These are phyloP conservation scores for Ligustrum vulgare DNA, from an alignment of 257 asterid species.

Conservation along the genomic window DNA sequence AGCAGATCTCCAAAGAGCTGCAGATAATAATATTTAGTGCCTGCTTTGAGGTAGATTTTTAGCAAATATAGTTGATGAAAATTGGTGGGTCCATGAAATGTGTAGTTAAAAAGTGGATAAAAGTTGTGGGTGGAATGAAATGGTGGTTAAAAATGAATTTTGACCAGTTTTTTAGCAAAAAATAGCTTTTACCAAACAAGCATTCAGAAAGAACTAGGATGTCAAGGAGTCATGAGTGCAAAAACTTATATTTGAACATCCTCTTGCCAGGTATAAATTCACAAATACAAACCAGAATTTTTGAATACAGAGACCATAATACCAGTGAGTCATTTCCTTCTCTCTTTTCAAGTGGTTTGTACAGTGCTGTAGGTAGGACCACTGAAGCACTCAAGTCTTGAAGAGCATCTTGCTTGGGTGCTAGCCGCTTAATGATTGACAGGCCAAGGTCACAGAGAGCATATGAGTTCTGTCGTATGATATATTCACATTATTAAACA, in stretches of 20 bases:
- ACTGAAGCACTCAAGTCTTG: slow-evolving; percentile 56
- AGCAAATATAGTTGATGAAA: too few species aligned
- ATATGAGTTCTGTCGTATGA: slow-evolving; percentile 63
- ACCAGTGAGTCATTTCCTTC: slow-evolving; percentile 37
- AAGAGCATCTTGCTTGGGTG: slow-evolving; percentile 53
- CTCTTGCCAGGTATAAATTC: slow-evolving; percentile 16
- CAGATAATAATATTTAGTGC: slow-evolving; percentile 3
- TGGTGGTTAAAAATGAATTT: too few species aligned
- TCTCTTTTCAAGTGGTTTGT: slow-evolving; percentile 56
- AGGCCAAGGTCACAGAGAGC: slow-evolving; percentile 85
- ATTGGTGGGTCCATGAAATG: too few species aligned
- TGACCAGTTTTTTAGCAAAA: too few species aligned
- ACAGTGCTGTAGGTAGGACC: slow-evolving; percentile 59
- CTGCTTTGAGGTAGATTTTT: too few species aligned
- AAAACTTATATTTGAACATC: slow-evolving; percentile 12
- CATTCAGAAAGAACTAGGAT: background rate
- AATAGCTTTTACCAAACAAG: too few species aligned
- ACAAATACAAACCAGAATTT: slow-evolving; percentile 18
- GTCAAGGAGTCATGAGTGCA: slow-evolving; percentile 8
- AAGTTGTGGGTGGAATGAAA: too few species aligned
- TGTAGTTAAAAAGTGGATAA: too few species aligned
- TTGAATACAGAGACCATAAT: slow-evolving; percentile 18
- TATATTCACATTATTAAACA: slow-evolving; percentile 27
- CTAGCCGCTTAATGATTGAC: slow-evolving; percentile 60
- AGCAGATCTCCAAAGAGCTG: background rate